Base-by-base conservation (phyloP, 2,329 filamentous ascomycete genomes). In the Ascochyta clinopodiicola region DNA sequence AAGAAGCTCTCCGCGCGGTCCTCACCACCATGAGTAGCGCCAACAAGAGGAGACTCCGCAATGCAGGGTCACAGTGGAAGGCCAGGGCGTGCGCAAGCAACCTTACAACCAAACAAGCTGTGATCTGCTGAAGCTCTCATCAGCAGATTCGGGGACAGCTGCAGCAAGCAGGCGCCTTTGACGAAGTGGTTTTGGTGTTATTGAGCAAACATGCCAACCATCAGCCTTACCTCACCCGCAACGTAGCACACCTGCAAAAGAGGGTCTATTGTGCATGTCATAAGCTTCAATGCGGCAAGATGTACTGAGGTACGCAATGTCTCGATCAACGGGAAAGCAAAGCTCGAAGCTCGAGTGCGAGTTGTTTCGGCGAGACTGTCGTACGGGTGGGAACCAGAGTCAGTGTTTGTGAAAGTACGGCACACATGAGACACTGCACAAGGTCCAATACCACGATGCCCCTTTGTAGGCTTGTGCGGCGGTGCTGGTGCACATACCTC, bases 21-120 rank as follows among this genome's bases (percentile, higher is more conserved):
- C 21, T 52, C 42, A 27, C 36, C 43, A 39, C 49, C 49, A 46
- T 15, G 29, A 21, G 43, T 52, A 42, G 49, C 43, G 36, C 43
- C 43, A 42, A 27, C 29, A 35, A 29, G 34, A 22, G 12, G 21
- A n/a, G 8, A n/a, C 35, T 37, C 35, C 35, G 6, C n/a, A 9
- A 12, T 12, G 9, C 35, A 22, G 5, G 21, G 8, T 31, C 17
- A 15, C 24, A 29, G 10, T 12, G 24, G 7, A 2, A 24, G 7
- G 12, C 21, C 9, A 17, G 12, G 22, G 17, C 10, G 29, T 22
- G 32, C 44, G 25, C 25, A 17, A 9, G 24, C 34, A 13, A 37
- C 6, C n/a, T 31, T 46, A n/a, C 7, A 29, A 3, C 9, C 44
- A 13, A 4, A 38, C 10, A 22, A 29, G 34, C 35, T 8, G 10